phyloP scores from a whole-genome alignment of 2,329 filamentous ascomycete species.

The Curvularia eragrostidis region DNA sequence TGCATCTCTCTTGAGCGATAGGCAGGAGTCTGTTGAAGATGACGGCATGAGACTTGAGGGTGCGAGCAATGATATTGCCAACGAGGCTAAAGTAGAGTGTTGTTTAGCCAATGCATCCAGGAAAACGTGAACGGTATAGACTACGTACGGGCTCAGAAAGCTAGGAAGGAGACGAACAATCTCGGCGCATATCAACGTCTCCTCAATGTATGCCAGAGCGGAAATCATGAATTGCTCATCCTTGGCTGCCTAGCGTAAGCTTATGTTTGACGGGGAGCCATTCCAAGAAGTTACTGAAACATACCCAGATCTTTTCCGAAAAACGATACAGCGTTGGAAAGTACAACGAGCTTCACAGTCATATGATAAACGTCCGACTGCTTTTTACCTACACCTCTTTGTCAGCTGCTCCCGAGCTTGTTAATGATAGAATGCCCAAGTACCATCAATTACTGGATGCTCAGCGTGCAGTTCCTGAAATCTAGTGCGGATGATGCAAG shows the following conservation, averaged over 20 bases:
- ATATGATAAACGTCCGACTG: slow-evolving; percentile 21
- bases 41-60: slow-evolving; percentile 20
- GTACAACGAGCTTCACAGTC: slow-evolving; percentile 21
- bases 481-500: slow-evolving; percentile 17
- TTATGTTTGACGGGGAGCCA: not conserved
- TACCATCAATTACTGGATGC: slow-evolving; percentile 14
- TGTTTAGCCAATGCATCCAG: not conserved
- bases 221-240: slow-evolving; percentile 34
- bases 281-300: not conserved
- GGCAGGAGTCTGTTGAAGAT: slow-evolving; percentile 26
- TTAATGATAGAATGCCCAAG: not conserved
- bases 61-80: slow-evolving; percentile 21
- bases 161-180: slow-evolving; percentile 28
- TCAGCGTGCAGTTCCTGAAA: slow-evolving; percentile 18
- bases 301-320: slow-evolving; percentile 26
- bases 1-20: slow-evolving; percentile 23
- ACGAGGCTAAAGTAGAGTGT: slow-evolving; percentile 3
- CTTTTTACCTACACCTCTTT: slow-evolving; percentile 7
- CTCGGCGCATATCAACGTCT: slow-evolving; percentile 36
- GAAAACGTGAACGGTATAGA: not conserved
- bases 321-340: slow-evolving; percentile 26
- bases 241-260: slow-evolving; percentile 14
- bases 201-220: slow-evolving; percentile 31
- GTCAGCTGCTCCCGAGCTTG: not conserved
- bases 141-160: slow-evolving; percentile 21